phyloP scores from a whole-genome alignment of 179 eudicot species.

The Spergularia azorica region DNA sequence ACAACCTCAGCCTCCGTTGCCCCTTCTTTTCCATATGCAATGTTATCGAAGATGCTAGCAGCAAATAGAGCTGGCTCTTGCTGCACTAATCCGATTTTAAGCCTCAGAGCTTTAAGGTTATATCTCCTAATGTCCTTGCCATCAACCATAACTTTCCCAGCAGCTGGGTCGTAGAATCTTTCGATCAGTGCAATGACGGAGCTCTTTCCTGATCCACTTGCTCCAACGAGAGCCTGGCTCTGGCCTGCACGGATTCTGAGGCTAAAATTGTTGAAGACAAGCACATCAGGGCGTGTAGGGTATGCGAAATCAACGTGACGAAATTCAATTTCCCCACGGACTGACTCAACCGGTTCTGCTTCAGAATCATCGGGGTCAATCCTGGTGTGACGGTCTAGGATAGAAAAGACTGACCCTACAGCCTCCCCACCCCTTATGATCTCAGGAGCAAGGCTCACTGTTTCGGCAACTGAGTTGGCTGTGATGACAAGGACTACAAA shows the following conservation, averaged over 20 bases:
- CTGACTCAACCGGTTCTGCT: conserved; percentile 66
- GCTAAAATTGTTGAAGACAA: conserved; percentile 78
- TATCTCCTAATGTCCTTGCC: conserved; percentile 83
- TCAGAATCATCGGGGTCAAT: conserved; percentile 91
- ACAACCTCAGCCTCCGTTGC: conserved; percentile 92
- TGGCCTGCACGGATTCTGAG: conserved; percentile 93
- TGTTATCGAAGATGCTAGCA: conserved; percentile 85
- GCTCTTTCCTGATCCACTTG: conserved; percentile 97
- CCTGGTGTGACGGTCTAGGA: conserved; percentile 73
- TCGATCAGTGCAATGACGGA: conserved; percentile 84
- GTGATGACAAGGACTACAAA: conserved; percentile 92
- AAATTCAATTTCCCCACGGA: conserved; percentile 90
- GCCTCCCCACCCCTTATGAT: conserved; percentile 94
- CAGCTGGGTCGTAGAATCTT: conserved; percentile 81
- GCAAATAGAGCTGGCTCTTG: conserved; percentile 98
- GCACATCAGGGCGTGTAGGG: conserved; percentile 80
- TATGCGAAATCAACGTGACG: conserved; percentile 90
- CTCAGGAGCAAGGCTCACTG: conserved; percentile 96
- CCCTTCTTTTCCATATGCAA: conserved; percentile 92
- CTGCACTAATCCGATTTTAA: conserved; percentile 80
- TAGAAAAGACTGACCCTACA: conserved; percentile 81
- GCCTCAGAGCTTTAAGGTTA: conserved; percentile 75
- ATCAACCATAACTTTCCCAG: conserved; percentile 92
- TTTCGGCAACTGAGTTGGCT: conserved; percentile 95
- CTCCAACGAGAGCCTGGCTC: conserved; percentile 96